Evolutionary conservation across 495 filamentous ascomycete species (phyloP).

Genomic region (Thermochaetoides thermophila): DNA sequence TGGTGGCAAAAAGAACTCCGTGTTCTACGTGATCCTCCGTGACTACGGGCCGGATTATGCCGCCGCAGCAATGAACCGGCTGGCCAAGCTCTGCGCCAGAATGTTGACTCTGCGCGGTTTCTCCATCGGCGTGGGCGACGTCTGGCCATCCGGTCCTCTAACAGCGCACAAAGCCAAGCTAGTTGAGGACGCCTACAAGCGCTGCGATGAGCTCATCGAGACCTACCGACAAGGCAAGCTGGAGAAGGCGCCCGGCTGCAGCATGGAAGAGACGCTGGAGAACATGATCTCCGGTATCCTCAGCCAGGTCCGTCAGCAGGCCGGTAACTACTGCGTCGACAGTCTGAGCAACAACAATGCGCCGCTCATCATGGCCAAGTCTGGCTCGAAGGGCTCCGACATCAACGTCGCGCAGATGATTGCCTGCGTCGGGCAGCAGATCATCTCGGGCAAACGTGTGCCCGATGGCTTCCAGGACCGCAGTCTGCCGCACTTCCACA

Average conservation of each 20-base stretch:
- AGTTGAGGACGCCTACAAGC: constrained; percentile 61
- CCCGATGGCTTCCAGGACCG: constrained; percentile 93
- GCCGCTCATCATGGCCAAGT: constrained; percentile 91
- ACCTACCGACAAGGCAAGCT: constrained; percentile 64
- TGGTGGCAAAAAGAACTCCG: constrained; percentile 89
- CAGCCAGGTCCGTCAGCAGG: constrained; percentile 74
- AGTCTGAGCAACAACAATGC: constrained; percentile 86
- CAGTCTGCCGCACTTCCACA: constrained; percentile 87
- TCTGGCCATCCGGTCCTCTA: constrained; percentile 61
- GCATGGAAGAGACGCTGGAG: constrained; percentile 84
- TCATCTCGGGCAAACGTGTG: constrained; percentile 87
- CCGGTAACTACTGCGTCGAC: constrained; percentile 79
- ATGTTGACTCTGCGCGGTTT: constrained; percentile 85
- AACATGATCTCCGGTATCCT: constrained; percentile 81
- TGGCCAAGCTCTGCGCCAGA: constrained; percentile 80
- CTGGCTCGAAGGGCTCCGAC: constrained; percentile 84
- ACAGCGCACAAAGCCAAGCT: constrained; percentile 55
- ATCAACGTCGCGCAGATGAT: constrained; percentile 99
- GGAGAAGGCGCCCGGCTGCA: constrained; percentile 72
- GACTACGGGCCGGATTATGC: constrained; percentile 86
- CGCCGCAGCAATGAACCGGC: constrained; percentile 81
- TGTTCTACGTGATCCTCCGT: constrained; percentile 91
- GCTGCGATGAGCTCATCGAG: constrained; percentile 75
- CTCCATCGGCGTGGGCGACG: constrained; percentile 89
- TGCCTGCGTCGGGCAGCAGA: constrained; percentile 91